Base-by-base conservation (phyloP, 352 stramenopile species). In the Pythium sp. region DNA sequence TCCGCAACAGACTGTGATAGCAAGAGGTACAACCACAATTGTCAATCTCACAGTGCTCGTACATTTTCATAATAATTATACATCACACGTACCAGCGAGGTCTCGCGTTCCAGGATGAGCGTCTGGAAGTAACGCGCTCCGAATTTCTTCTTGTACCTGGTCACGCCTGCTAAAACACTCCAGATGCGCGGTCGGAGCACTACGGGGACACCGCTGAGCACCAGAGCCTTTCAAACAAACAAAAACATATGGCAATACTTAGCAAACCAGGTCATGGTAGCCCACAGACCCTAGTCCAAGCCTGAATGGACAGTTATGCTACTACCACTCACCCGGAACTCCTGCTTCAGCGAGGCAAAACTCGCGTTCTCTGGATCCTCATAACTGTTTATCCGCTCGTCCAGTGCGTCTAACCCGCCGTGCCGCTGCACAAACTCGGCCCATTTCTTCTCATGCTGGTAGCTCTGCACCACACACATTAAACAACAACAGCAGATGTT, bases 111-210 rank as follows among this genome's bases (percentile, higher is more conserved):
- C 1, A 46, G 22, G n/a, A 80, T 51, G 7, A 81, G 63, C n/a
- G 64, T 20, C 0, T 56, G 6, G 30, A 83, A 89, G 51, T 89
- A 84, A 11, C 66, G 28, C 15, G 43, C 14, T 2, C 75, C 47
- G 38, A 72, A 85, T 8, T 55, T 53, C 7, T 26, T 58, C n/a
- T 67, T 72, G 60, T 87, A 86, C 56, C 58, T 61, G 0, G 51
- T 70, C 14, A 82, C 78, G 43, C 73, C 67, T 0, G 77, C 70
- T 12, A 89, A 60, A 11, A 82, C 47, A 11, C 60, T 65, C 81
- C 81, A 89, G 2, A 89, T 64, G 0, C 71, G 64, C 12, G 77
- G 71, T 15, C 81, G 77, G 8, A 87, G 67, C 6, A 83, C 64
- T 0, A 65, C 70, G 1, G 81, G 79, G 26, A 89, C 77, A 5